Evolutionary conservation across 2,329 filamentous ascomycete genomes (phyloP).

Genomic region (Aspergillus proliferans): DNA sequence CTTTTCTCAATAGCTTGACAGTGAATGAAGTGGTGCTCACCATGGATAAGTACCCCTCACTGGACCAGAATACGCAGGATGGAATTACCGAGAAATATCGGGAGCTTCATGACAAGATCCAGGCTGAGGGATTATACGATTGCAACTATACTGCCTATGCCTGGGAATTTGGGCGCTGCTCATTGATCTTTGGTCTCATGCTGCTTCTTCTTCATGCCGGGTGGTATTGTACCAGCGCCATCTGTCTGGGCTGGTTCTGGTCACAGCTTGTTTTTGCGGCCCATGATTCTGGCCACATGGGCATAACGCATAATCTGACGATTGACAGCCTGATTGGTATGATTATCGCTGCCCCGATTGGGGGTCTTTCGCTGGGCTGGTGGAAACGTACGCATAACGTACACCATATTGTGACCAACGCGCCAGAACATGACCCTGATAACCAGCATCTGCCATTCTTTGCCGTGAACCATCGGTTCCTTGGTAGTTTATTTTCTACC

Average conservation of each 20-base stretch:
- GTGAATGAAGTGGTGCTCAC: constrained; percentile 8
- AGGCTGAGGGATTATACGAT: constrained; percentile 65
- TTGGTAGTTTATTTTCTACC: constrained; percentile 63
- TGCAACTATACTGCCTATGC: constrained; percentile 74
- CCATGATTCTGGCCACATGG: constrained; percentile 93
- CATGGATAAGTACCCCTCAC: background rate
- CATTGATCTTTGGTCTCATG: constrained; percentile 51
- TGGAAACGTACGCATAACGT: constrained; percentile 96
- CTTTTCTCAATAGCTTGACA: constrained; percentile 7
- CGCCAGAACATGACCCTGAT: constrained; percentile 89
- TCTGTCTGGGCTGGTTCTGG: constrained; percentile 77
- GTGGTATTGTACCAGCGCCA: constrained; percentile 62
- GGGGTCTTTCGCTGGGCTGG: constrained; percentile 85
- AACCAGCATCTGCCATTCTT: constrained; percentile 86
- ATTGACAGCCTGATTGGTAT: constrained; percentile 79
- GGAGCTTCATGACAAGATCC: constrained; percentile 20
- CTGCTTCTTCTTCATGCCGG: constrained; percentile 48
- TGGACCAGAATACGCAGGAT: constrained; percentile 54
- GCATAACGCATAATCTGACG: constrained; percentile 83
- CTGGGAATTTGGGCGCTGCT: constrained; percentile 63
- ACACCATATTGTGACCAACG: constrained; percentile 92
- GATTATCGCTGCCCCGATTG: constrained; percentile 77
- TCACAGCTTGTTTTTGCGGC: constrained; percentile 87
- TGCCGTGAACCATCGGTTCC: constrained; percentile 76
- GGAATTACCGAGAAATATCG: constrained; percentile 59